Base-by-base conservation (phyloP, 2,329 filamentous ascomycete genomes). In the Thelonectria olida region DNA sequence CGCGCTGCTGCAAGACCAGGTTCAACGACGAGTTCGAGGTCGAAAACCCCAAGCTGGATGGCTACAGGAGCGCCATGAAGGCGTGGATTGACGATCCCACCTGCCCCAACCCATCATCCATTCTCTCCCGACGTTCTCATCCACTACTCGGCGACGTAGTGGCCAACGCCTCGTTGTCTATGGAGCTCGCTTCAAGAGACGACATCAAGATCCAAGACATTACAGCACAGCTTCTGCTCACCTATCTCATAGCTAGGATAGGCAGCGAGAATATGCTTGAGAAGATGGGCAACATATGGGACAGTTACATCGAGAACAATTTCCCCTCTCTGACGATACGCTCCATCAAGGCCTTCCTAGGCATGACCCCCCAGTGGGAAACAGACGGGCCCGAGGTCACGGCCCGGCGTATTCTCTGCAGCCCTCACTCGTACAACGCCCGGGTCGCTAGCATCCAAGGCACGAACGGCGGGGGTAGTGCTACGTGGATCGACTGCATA, bases 191-290 rank as follows among this genome's bases (percentile, higher is more conserved):
- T 41, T 7, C 12, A 4, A 19, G 54, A 41, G 54, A 42, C 47
- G 41, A 52, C 28, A 22, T 48, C 25, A 41, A 52, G 17, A 23
- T 31, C 39, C 2, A 17, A 7, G 41, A 58, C 39, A 28, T 58
- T 15, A 41, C 55, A n/a, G 27, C 41, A 28, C 55, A 39, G 7
- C 23, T 45, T 6, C 55, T 58, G 27, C 48, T 58, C 22, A 39
- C 48, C 39, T 27, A 23, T 5, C 36, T 58, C 22, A 38, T 58
- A 15, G 38, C 27, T 15, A 19, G 5, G 8, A 10, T 58, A 48
- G 55, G 39, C 49, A 58, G 55, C 41, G 27, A 52, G 15, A 22
- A 22, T 25, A 58, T 58, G 48, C 55, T 58, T n/a, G 4, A 38
- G 31, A 15, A 58, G 31, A 17, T 34, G 9, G 9, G 23, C 22